Conservation (phyloP, 176 grass and related monocot species). For the Neostapfia colusana region DNA sequence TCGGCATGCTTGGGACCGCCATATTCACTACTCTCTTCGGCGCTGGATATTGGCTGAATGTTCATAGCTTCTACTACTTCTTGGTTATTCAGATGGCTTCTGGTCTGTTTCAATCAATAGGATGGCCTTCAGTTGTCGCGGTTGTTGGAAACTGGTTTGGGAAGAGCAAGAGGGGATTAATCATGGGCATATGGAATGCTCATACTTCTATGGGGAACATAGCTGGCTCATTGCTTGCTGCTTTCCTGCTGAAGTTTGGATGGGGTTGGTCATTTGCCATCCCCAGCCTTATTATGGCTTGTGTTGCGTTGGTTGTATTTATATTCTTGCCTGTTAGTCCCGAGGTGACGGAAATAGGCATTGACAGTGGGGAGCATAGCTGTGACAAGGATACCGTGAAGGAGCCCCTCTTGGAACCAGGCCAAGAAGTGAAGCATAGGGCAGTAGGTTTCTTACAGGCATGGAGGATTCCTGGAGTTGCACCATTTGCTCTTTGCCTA, state of each 20-base stretch:
- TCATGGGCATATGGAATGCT: slow-evolving; percentile 94
- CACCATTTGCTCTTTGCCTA: slow-evolving; percentile 70
- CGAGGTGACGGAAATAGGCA: slow-evolving; percentile 53
- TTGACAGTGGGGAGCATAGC: slow-evolving; percentile 42
- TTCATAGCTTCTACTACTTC: slow-evolving; percentile 74
- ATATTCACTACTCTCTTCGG: slow-evolving; percentile 81
- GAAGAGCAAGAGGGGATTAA: slow-evolving; percentile 81
- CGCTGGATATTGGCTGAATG: slow-evolving; percentile 77
- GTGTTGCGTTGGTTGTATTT: slow-evolving; percentile 61
- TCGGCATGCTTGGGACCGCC: slow-evolving; percentile 75
- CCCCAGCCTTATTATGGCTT: slow-evolving; percentile 68
- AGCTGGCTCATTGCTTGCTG: slow-evolving; percentile 74
- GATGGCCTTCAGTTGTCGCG: slow-evolving; percentile 85
- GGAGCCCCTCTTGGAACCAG: slow-evolving; percentile 58
- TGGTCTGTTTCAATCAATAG: slow-evolving; percentile 74
- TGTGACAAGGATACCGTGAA: slow-evolving; percentile 39
- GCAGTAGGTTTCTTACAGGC: slow-evolving; percentile 72
- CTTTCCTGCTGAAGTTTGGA: slow-evolving; percentile 69
- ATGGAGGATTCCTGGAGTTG: slow-evolving; percentile 79
- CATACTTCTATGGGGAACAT: slow-evolving; percentile 84
- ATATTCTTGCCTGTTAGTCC: slow-evolving; percentile 64
- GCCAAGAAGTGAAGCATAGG: slow-evolving; percentile 49
- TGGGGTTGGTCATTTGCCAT: slow-evolving; percentile 89
- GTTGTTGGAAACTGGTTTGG: slow-evolving; percentile 89
- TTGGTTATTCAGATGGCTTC: slow-evolving; percentile 76